Conservation (phyloP, 108 stramenopile species). For the Heterococcus sp. region DNA sequence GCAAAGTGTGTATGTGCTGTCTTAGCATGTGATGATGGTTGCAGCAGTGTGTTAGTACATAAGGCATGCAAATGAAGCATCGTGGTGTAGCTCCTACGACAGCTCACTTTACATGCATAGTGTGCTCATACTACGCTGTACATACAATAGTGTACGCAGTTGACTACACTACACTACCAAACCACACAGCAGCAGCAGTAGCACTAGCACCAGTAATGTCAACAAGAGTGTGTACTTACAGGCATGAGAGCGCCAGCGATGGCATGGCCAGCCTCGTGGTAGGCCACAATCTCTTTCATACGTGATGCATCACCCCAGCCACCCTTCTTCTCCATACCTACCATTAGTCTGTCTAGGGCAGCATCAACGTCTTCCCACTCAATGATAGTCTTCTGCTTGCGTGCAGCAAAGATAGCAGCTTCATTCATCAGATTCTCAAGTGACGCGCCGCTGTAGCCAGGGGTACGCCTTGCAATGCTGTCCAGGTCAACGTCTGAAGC, state of each 20-base stretch:
- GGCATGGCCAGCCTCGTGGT: conserved; percentile 95
- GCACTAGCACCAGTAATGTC: no score
- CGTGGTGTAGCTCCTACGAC: no score
- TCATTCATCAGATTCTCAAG: conserved; percentile 61
- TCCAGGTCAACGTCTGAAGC: conserved; percentile 59
- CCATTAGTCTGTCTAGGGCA: conserved; percentile 57
- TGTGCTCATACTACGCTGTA: no score
- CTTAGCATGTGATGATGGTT: no score
- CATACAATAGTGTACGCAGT: no score
- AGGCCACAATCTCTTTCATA: conserved; percentile 70
- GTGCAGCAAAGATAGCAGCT: conserved; percentile 60
- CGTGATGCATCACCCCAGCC: conserved; percentile 4
- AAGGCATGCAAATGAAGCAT: no score
- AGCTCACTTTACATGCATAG: no score
- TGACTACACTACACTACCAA: no score
- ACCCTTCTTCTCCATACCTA: conserved; percentile 58
- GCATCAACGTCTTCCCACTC: conserved; percentile 57
- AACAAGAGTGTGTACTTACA: background rate
- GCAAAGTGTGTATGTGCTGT: no score
- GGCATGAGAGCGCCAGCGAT: conserved; percentile 73
- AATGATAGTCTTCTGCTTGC: conserved; percentile 39
- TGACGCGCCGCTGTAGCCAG: conserved; percentile 59
- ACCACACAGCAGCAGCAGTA: no score
- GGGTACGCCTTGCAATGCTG: conserved; percentile 53
- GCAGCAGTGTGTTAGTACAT: no score